These are phyloP conservation scores for Artomyces pyxidatus DNA, from an alignment of 768 basidiomycete genomes.

Conservation along the genomic window DNA sequence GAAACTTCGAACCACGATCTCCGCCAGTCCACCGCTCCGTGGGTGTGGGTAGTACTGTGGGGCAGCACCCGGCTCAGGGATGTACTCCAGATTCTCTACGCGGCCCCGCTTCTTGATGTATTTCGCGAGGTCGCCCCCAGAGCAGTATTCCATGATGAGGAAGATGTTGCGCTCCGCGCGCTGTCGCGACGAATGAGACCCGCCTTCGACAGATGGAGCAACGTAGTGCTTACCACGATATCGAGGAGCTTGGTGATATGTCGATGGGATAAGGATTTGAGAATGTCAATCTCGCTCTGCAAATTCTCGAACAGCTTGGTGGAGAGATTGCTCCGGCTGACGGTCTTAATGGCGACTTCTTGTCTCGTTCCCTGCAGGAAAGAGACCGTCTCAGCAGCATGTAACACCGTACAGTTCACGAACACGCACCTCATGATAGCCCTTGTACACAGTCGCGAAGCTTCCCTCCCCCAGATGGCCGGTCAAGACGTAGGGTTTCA, in stretches of 20 bases:
- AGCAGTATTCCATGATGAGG: conserved; percentile 96
- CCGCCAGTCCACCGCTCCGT: conserved; percentile 80
- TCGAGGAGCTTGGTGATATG: conserved; percentile 92
- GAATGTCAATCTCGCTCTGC: conserved; percentile 95
- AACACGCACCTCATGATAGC: conserved; percentile 75
- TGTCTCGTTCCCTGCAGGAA: conserved; percentile 57
- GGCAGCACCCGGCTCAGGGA: conserved; percentile 58
- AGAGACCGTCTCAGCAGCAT: background rate
- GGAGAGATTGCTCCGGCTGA: conserved; percentile 79
- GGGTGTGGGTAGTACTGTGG: conserved; percentile 90
- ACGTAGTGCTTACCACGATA: conserved; percentile 60
- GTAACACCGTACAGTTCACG: background rate
- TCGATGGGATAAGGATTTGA: conserved; percentile 86
- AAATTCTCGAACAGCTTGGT: conserved; percentile 94
- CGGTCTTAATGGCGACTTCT: conserved; percentile 90
- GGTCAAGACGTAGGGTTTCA: conserved; percentile 69
- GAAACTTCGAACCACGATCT: conserved; percentile 87
- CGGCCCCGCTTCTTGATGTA: conserved; percentile 98
- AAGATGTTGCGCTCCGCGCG: conserved; percentile 76
- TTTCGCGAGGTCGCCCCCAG: conserved; percentile 90
- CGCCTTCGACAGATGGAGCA: background rate
- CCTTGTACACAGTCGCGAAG: conserved; percentile 94
- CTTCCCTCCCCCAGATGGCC: conserved; percentile 81
- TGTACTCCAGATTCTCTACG: conserved; percentile 81
- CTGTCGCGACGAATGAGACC: conserved; percentile 26